Conservation (phyloP, 2,329 filamentous ascomycete genomes). For the Calonectria montana region DNA sequence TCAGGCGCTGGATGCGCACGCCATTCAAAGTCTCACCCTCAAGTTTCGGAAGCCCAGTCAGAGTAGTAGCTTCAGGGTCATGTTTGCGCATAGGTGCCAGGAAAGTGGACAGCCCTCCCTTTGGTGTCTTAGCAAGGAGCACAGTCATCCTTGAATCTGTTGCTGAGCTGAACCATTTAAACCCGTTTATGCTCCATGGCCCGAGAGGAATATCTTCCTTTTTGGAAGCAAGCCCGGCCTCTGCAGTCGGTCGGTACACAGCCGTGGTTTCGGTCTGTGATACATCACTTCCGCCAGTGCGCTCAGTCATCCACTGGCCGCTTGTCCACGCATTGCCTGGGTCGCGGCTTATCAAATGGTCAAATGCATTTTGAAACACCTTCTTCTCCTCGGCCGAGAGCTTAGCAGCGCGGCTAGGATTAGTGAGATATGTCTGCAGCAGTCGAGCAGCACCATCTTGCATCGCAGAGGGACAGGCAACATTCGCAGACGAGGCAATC, state of each 20-base stretch:
- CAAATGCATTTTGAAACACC: constrained; percentile 65
- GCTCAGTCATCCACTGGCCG: constrained; percentile 83
- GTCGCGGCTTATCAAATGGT: constrained; percentile 65
- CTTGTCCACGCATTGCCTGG: constrained; percentile 70
- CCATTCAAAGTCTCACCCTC: constrained; percentile 69
- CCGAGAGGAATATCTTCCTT: constrained; percentile 56
- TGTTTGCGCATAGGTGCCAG: constrained; percentile 70
- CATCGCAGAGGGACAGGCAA: constrained; percentile 76
- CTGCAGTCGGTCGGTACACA: constrained; percentile 30
- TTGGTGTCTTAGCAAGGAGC: constrained; percentile 68
- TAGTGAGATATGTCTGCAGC: constrained; percentile 56
- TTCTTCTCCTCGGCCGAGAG: constrained; percentile 46
- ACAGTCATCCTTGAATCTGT: constrained; percentile 63
- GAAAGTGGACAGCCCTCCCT: constrained; percentile 56
- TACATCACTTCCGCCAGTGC: constrained; percentile 76
- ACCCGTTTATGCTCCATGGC: constrained; percentile 71
- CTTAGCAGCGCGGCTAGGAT: constrained; percentile 39
- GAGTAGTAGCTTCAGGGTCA: constrained; percentile 46
- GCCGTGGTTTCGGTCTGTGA: constrained; percentile 75
- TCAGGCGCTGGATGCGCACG: constrained; percentile 74
- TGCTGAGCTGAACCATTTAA: constrained; percentile 67
- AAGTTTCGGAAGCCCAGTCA: constrained; percentile 36
- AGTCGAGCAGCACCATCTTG: constrained; percentile 70
- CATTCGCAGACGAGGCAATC: constrained; percentile 68
- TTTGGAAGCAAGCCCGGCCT: constrained; percentile 27